A percentile compares a stretch with the other conserved stretches of the same genome.
phyloP scores from a whole-genome alignment of 768 basidiomycete species.

The Ramaria rubella region DNA sequence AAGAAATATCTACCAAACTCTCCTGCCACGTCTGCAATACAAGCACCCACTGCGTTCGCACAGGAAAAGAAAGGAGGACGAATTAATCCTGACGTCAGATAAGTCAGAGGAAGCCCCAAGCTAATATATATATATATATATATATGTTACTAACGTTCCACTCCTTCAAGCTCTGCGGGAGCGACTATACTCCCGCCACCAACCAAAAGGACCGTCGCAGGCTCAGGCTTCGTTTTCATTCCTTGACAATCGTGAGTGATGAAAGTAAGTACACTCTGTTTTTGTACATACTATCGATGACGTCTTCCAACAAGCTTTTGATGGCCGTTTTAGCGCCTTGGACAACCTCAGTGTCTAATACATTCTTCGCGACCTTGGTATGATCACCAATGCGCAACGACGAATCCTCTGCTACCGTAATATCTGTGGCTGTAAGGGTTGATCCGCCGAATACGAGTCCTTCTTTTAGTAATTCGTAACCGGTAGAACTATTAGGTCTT shows the following conservation, averaged over 20 bases:
- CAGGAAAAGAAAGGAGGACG: constrained; percentile 38
- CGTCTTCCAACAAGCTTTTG: constrained; percentile 38
- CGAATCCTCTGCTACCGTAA: constrained; percentile 38
- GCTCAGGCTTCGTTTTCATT: constrained; percentile 59
- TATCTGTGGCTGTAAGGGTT: constrained; percentile 55
- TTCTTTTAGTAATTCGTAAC: constrained; percentile 44
- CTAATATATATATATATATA: too few species aligned
- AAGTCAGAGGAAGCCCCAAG: too few species aligned
- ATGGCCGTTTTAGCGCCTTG: constrained; percentile 35
- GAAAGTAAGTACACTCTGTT: neutral
- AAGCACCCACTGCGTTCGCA: constrained; percentile 32
- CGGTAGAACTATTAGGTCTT: constrained; percentile 20
- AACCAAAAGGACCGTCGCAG: constrained; percentile 53
- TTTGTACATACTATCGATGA: constrained; percentile 36
- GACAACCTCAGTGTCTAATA: too few species aligned
- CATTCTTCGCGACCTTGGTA: constrained; percentile 10
- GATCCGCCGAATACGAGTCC: constrained; percentile 50
- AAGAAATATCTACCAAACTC: constrained; percentile 24
- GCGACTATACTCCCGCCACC: constrained; percentile 60
- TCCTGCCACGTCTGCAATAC: constrained; percentile 59
- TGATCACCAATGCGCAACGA: constrained; percentile 25
- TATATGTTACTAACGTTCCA: constrained; percentile 29
- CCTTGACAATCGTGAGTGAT: constrained; percentile 9
- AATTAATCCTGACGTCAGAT: constrained; percentile 33
- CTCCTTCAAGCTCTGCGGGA: constrained; percentile 44